These are phyloP conservation scores for Malus sieversii DNA, from an alignment of 306 rosid species.

Conservation along the genomic window DNA sequence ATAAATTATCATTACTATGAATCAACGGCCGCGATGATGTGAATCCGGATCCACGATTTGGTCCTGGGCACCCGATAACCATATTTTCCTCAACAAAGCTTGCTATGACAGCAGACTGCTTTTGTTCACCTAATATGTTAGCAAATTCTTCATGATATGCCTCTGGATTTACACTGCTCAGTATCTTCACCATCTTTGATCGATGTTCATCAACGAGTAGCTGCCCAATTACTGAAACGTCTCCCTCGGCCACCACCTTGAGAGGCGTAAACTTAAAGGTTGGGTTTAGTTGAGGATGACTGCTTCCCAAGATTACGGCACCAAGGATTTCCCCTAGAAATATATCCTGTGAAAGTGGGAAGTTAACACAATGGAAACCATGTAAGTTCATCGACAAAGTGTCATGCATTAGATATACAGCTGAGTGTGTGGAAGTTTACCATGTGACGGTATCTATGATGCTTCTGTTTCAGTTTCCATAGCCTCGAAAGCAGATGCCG, in stretches of 20 bases:
- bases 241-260: slow-evolving; percentile 33
- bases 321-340: slow-evolving; percentile 56
- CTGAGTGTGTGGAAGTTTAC: slow-evolving; percentile 14
- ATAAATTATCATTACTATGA: too few relatives aligned
- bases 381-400: not conserved
- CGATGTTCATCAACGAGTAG: slow-evolving; percentile 30
- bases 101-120: not conserved
- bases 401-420: not conserved
- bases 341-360: slow-evolving; percentile 27
- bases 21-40: too few relatives aligned
- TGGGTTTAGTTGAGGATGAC: slow-evolving; percentile 13
- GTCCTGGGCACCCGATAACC: too few relatives aligned
- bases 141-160: slow-evolving; percentile 31
- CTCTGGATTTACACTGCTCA: slow-evolving; percentile 28
- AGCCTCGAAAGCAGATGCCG: slow-evolving; percentile 31
- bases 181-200: slow-evolving; percentile 37
- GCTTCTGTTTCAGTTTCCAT: slow-evolving; percentile 21
- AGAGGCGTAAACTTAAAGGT: slow-evolving; percentile 24
- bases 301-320: slow-evolving; percentile 29
- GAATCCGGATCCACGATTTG: too few relatives aligned
- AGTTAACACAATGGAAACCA: not conserved
- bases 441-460: slow-evolving; percentile 50
- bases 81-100: too few relatives aligned
- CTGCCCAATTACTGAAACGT: slow-evolving; percentile 30
- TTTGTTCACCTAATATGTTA: slow-evolving; percentile 24